These are phyloP conservation scores for Calonectria pseudoturangicola DNA, from an alignment of 2,329 filamentous ascomycete species.

Conservation along the genomic window DNA sequence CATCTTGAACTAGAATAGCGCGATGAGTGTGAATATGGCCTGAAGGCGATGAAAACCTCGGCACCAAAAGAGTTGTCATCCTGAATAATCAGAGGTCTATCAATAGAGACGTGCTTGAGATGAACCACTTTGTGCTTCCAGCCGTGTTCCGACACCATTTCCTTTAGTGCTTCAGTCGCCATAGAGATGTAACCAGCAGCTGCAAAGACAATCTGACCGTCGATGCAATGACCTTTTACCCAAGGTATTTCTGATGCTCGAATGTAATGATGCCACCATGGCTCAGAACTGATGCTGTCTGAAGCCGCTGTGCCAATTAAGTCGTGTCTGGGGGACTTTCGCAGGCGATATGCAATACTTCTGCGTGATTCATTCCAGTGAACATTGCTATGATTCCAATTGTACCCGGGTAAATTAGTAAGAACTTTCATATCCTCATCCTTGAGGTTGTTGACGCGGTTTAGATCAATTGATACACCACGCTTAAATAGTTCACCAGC, in stretches of 20 bases:
- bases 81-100: neutral
- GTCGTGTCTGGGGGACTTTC: neutral
- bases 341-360: neutral
- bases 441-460: neutral
- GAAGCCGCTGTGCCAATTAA: neutral
- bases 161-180: neutral
- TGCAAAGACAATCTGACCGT: neutral
- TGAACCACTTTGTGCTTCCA: neutral
- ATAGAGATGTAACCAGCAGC: neutral
- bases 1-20: neutral
- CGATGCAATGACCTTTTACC: neutral
- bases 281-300: neutral
- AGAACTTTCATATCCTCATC: neutral
- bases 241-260: neutral
- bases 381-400: neutral
- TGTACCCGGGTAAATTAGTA: neutral
- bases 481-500: neutral
- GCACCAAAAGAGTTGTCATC: neutral
- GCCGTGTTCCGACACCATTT: neutral
- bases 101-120: neutral
- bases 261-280: slow-evolving; percentile 2
- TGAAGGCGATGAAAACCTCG: neutral
- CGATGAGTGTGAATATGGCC: neutral
- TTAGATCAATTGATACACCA: neutral
- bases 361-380: slow-evolving; percentile 9